A percentile compares a stretch with the other conserved stretches of the same genome.
These are phyloP conservation scores for Medicago truncatula DNA, from an alignment of 306 rosid species.

Conservation along the genomic window DNA sequence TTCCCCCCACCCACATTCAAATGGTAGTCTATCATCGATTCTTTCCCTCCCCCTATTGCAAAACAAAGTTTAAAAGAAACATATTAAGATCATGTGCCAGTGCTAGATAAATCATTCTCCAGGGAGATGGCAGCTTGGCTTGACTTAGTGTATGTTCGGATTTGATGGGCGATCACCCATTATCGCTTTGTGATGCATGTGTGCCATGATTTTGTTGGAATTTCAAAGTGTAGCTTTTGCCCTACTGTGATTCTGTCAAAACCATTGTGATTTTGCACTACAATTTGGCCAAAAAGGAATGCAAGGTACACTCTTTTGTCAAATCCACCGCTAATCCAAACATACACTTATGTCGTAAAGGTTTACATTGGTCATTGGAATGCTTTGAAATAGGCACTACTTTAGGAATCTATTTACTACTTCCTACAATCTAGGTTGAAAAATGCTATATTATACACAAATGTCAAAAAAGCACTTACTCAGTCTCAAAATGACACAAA, in stretches of 20 bases:
- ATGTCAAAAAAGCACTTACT: neutral
- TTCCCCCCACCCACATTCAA: neutral
- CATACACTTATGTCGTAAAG: neutral
- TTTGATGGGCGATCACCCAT: neutral
- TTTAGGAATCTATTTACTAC: neutral
- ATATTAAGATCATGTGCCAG: neutral
- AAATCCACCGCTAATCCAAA: neutral
- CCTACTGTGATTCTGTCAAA: neutral
- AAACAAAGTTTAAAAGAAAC: conserved; percentile 1
- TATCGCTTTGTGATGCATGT: neutral
- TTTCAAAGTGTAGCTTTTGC: neutral
- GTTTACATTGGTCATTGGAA: conserved; percentile 18
- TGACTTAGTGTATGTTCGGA: neutral
- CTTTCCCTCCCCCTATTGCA: neutral
- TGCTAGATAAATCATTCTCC: conserved; percentile 19
- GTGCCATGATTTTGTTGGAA: neutral
- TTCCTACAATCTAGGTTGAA: neutral
- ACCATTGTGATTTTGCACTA: neutral
- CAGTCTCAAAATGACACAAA: conserved; percentile 31
- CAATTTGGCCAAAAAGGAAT: neutral
- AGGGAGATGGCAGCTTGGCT: conserved; percentile 12
- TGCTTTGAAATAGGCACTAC: conserved; percentile 1
- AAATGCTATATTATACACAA: neutral
- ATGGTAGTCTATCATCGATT: neutral
- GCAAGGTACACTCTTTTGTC: neutral